Evolutionary conservation across 2,329 filamentous ascomycete species (phyloP), one percentile per base, ranked within the genome.

Genomic region (Phoma sp.): DNA sequence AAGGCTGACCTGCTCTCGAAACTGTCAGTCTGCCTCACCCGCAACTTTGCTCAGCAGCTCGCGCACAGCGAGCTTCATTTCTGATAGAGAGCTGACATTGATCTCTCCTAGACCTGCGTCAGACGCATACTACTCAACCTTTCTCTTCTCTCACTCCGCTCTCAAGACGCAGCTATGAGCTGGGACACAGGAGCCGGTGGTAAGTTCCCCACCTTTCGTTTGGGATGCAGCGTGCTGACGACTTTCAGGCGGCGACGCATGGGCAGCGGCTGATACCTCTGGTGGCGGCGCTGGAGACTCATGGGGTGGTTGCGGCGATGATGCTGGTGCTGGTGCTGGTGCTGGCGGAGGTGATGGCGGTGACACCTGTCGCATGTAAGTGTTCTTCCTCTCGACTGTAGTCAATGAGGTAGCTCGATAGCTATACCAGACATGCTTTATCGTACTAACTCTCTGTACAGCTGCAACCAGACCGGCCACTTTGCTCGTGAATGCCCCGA

Each of bases 401-500:
- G 14, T 33, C 46, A 34, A 4, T 20, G 6, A 21, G 3, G 4
- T 17, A 9, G 5, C 39, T 21, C 10, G 18, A 29, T 18, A 34
- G 12, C 7, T 28, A 7, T 15, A 4, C 5, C 9, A 9, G 7
- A 14, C 2, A 15, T 28, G 17, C 7, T 34, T n/a, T 9, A 29
- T 7, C 10, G 18, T 53, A 48, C 73, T 78, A 33, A 78, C 62
- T 30, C 6, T 17, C 1, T 29, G 5, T 1, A n/a, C 50, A 81
- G 77, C 64, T 82, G 79, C 57, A 59, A 69, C 14, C 64, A 75
- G 39, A 64, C 68, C 3, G 76, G 76, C 1, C 80, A 82, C 67
- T 80, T 80, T 48, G 74, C 79, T 32, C 77, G 78, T 45, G 78
- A 83, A 33, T 83, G 80, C 56, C 77, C 79, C 1, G 68, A 79